Evolutionary conservation across 495 filamentous ascomycete species (phyloP).

Genomic region (Hypomontagnella monticulosa): DNA sequence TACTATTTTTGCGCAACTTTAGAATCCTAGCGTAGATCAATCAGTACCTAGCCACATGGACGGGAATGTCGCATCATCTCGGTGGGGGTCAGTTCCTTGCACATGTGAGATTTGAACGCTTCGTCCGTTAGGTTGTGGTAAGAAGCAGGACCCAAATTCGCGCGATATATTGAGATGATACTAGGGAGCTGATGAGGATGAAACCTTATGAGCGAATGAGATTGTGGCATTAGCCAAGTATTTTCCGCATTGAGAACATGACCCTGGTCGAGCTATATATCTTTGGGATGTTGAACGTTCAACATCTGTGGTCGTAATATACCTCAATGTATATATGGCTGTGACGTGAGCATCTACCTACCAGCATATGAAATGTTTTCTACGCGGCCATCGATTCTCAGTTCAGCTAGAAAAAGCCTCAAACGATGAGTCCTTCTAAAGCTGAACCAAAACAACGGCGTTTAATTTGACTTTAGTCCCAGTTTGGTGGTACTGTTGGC

Average conservation of each 20-base stretch:
- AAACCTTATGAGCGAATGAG: neutral
- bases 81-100: no score
- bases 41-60: no score
- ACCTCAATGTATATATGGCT: no score
- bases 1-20: no score
- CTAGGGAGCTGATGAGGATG: no score
- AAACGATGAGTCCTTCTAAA: constrained; percentile 11
- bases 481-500: neutral
- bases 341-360: constrained; percentile 20
- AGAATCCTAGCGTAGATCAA: no score
- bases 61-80: no score
- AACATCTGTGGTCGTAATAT: constrained; percentile 1
- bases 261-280: constrained; percentile 1
- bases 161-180: no score
- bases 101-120: no score
- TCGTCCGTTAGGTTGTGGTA: no score
- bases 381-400: neutral
- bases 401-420: constrained; percentile 20
- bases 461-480: neutral
- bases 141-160: no score
- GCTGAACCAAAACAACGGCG: constrained; percentile 3
- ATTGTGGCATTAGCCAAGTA: neutral
- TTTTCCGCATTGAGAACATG: neutral
- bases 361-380: constrained; percentile 11
- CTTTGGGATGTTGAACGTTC: neutral